Base-by-base conservation (phyloP, 371 early-diverging fungal genomes). In the Mucor racemosus region DNA sequence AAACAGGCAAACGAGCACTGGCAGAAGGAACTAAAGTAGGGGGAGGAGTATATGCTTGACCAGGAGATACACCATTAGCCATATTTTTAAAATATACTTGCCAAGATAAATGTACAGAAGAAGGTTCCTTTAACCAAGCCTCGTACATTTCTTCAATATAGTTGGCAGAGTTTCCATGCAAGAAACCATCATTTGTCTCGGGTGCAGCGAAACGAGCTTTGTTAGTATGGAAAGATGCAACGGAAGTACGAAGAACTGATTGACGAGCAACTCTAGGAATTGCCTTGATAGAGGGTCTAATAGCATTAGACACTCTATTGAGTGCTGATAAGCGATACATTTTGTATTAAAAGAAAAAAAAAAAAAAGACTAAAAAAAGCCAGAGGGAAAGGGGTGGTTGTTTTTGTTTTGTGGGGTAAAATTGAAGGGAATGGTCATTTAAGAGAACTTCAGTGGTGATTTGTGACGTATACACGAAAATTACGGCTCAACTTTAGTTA, bases 91-190 rank as follows among this genome's bases (percentile, higher is more conserved):
- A 99, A 85, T 97, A 98, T 19, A 94, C 87, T 77, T 95, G 94
- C 99, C 99, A 99, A 59, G 96, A 96, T 50, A 94, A 80, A 77
- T 98, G 98, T 17, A 99, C 99, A 10, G 95, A 93, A 44, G 73
- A 77, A 15, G 99, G 98, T 69, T 99, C 97, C 67, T 85, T 81
- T 42, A 86, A 83, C 94, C 97, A 98, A 21, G 95, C 95, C 63
- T 88, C 83, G 81, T 96, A 97, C 98, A 98, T 97, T 62, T 96
- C 94, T 74, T 97, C 97, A 72, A 97, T 90, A 72, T 98, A 98
- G 68, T 84, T 81, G 34, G 95, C 91, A 55, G 91, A 85, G 60
- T 84, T 86, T 31, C 96, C 95, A 69, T 90, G 91, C 88, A 76
- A 71, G 62, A 76, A 76, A 15, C 60, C 72, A 48, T 76, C 77